phyloP scores from a whole-genome alignment of 768 basidiomycete species.

The Podaxis carcinomalis region DNA sequence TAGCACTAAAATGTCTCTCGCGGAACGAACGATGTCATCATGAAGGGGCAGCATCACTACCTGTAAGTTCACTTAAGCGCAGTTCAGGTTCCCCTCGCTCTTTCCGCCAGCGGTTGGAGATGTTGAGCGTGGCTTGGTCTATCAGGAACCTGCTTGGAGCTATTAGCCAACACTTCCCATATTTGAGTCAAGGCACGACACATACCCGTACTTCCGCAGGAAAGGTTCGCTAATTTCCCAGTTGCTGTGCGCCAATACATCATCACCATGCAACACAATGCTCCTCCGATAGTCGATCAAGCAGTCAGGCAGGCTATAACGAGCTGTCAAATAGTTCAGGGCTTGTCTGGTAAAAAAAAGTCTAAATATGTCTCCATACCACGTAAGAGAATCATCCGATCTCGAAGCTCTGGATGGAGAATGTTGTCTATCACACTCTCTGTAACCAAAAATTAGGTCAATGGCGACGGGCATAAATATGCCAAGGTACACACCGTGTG shows the following conservation, averaged over 20 bases:
- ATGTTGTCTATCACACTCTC: slow-evolving; percentile 91
- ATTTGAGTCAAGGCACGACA: slow-evolving; percentile 7
- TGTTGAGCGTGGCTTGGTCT: slow-evolving; percentile 63
- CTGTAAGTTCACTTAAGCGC: slow-evolving; percentile 37
- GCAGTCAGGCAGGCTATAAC: slow-evolving; percentile 78
- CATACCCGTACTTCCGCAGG: slow-evolving; percentile 78
- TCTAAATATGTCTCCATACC: slow-evolving; percentile 40
- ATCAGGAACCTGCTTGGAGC: slow-evolving; percentile 60
- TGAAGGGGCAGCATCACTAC: slow-evolving; percentile 3
- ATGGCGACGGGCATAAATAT: slow-evolving; percentile 16
- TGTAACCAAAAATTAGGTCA: slow-evolving; percentile 24
- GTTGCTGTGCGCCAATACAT: slow-evolving; percentile 82
- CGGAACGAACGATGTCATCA: background rate
- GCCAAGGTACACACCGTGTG: slow-evolving; percentile 54
- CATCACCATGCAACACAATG: slow-evolving; percentile 82
- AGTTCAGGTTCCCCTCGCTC: slow-evolving; percentile 78
- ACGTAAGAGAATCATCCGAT: slow-evolving; percentile 85
- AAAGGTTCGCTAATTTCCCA: slow-evolving; percentile 89
- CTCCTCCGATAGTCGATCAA: slow-evolving; percentile 66
- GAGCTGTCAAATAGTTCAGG: slow-evolving; percentile 37
- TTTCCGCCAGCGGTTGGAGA: slow-evolving; percentile 84
- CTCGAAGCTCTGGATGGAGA: slow-evolving; percentile 84
- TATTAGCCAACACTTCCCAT: background rate
- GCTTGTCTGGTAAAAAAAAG: background rate
- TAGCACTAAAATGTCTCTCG: no score